Evolutionary conservation across 2,329 filamentous ascomycete genomes (phyloP).

Genomic region (Fusarium dimerum): DNA sequence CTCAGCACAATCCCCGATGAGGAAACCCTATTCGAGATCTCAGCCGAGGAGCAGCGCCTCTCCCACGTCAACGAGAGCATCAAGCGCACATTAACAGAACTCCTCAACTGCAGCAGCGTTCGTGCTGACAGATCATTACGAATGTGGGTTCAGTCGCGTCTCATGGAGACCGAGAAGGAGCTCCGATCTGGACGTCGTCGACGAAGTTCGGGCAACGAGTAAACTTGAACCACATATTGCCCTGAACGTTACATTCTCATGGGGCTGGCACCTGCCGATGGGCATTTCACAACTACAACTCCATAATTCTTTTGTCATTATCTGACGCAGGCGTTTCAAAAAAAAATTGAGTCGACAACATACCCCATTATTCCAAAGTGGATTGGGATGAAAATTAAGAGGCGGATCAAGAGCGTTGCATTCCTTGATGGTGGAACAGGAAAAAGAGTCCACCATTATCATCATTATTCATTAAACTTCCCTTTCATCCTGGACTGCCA

Average conservation of each 20-base stretch:
- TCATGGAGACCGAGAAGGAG: slow-evolving; percentile 63
- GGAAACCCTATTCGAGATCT: slow-evolving; percentile 50
- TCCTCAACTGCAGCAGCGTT: slow-evolving; percentile 60
- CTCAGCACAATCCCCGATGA: slow-evolving; percentile 49
- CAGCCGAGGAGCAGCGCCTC: slow-evolving; percentile 53
- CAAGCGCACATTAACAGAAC: slow-evolving; percentile 61
- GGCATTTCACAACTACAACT: no score
- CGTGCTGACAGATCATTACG: slow-evolving; percentile 53
- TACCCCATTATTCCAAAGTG: no score
- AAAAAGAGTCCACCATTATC: no score
- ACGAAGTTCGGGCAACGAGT: slow-evolving; percentile 41
- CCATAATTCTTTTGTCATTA: no score
- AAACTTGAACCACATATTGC: slow-evolving; percentile 3
- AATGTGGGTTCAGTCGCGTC: slow-evolving; percentile 58
- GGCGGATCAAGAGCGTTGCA: no score
- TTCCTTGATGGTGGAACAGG: no score
- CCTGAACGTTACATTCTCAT: background rate
- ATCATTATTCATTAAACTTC: no score
- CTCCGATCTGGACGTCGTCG: slow-evolving; percentile 54
- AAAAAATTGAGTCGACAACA: no score
- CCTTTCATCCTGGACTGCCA: no score
- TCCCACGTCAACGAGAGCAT: slow-evolving; percentile 61
- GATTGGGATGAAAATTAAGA: no score
- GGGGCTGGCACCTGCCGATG: no score
- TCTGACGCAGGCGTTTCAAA: no score